These are phyloP conservation scores for Musa balbisiana DNA, from an alignment of 202 grass and related monocot genomes.

Conservation along the genomic window DNA sequence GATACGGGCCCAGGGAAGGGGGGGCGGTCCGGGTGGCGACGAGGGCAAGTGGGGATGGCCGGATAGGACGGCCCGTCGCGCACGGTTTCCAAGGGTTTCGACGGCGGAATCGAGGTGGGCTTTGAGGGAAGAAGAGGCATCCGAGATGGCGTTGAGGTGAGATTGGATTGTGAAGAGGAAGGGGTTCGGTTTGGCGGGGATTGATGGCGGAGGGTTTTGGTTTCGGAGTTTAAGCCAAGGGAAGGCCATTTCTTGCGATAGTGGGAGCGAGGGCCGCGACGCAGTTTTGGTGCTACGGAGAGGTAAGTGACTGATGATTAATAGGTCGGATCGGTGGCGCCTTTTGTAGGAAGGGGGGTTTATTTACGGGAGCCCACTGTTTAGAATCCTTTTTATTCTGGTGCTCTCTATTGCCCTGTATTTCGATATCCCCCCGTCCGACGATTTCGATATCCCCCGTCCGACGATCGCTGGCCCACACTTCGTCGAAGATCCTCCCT, in stretches of 20 bases:
- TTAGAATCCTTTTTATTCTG: no score
- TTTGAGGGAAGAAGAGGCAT: conserved; percentile 21
- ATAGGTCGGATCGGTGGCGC: no score
- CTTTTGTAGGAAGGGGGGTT: no score
- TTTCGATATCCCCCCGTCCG: no score
- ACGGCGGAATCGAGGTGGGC: conserved; percentile 25
- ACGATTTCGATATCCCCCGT: no score
- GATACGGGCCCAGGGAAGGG: conserved; percentile 11
- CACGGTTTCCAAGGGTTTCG: not conserved
- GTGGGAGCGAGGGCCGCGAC: no score
- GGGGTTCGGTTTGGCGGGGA: conserved; percentile 20
- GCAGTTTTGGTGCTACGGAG: no score
- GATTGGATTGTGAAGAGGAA: conserved; percentile 42
- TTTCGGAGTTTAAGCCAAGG: not conserved
- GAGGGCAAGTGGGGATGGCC: conserved; percentile 1
- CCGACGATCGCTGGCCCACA: no score
- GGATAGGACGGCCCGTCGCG: conserved; percentile 9
- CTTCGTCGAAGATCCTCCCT: no score
- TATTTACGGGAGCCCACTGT: no score
- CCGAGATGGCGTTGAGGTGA: conserved; percentile 55
- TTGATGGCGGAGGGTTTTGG: conserved; percentile 18
- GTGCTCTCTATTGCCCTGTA: no score
- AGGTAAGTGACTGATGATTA: no score
- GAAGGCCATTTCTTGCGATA: not conserved
- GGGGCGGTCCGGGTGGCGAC: conserved; percentile 17